phyloP scores from a whole-genome alignment of 257 asterid species.

The Solanum tarapatanum region DNA sequence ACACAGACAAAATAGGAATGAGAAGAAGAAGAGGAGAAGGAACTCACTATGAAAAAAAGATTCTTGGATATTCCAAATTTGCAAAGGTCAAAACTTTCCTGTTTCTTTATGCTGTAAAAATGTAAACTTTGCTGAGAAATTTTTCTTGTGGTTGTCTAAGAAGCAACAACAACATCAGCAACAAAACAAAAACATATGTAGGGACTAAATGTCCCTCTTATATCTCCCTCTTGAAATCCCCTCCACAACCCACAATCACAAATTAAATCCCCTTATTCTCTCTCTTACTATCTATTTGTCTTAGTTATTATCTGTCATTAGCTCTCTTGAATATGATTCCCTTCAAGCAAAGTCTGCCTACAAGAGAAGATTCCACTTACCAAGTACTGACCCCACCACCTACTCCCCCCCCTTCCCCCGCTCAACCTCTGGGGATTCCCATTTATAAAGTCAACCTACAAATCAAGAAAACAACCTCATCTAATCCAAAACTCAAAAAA shows the following conservation, averaged over 20 bases:
- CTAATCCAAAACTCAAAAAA: neutral
- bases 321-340: constrained; percentile 18
- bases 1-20: constrained; percentile 8
- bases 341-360: neutral
- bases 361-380: constrained; percentile 18
- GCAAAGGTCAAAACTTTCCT: constrained; percentile 3
- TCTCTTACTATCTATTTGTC: neutral
- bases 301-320: constrained; percentile 17
- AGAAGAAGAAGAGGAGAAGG: constrained; percentile 8
- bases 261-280: neutral
- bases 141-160: constrained; percentile 28
- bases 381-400: constrained; percentile 12
- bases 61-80: constrained; percentile 64
- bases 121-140: neutral
- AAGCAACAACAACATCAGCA: constrained; percentile 25
- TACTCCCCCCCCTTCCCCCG: too few species aligned
- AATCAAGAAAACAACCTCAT: neutral
- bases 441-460: constrained; percentile 11
- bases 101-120: neutral
- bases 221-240: neutral
- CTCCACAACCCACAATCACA: neutral
- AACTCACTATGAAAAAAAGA: constrained; percentile 33
- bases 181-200: constrained; percentile 10
- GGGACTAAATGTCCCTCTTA: neutral
- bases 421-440: constrained; percentile 13